Evolutionary conservation across 1,284 basidiomycete genomes (phyloP), one percentile per base, ranked within the genome.

Genomic region (Ceratobasidium sp.): DNA sequence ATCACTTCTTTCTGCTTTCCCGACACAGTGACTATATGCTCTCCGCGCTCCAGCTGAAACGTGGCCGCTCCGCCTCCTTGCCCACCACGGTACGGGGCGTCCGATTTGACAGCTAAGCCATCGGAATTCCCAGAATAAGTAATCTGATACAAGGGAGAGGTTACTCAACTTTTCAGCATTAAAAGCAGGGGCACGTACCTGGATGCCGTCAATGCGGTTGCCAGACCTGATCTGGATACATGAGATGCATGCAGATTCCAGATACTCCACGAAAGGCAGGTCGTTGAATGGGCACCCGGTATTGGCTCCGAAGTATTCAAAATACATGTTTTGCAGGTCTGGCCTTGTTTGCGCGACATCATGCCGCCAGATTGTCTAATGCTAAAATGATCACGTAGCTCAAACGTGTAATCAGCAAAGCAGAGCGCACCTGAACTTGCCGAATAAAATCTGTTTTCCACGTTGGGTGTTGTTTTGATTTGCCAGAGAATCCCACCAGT

Each of bases 21-120:
- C 18, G 52, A 38, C 32, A 57, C 23, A 30, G 35, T 26, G 52
- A 52, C 32, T 16, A 69, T 69, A 46, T 57, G 52, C 41, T 69
- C 66, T 52, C 66, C 52, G 8, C 8, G 14, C 16, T 57, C 52
- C 1, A 69, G 66, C 8, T 41, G 9, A 46, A 69, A 69, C 23
- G 28, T 9, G 26, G 23, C 30, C 32, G 41, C 38, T 8, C 5
- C 14, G 3, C 52, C 66, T n/a, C 9, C 14, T 1, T 0, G 6
- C 0, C 66, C 52, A 16, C 66, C 66, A 44, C 57, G 66, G 38
- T 26, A 43, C 0, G 35, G 50, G 8, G 35, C 38, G 26, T 38
- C 30, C 26, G 46, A 49, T 32, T 50, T 18, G 32, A 1, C 1
- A 7, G 14, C 5, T 26, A 21, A 21, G 1, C 46, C 30, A n/a